Evolutionary conservation across 2,329 filamentous ascomycete species (phyloP).

Genomic region (Esteya vermicola): DNA sequence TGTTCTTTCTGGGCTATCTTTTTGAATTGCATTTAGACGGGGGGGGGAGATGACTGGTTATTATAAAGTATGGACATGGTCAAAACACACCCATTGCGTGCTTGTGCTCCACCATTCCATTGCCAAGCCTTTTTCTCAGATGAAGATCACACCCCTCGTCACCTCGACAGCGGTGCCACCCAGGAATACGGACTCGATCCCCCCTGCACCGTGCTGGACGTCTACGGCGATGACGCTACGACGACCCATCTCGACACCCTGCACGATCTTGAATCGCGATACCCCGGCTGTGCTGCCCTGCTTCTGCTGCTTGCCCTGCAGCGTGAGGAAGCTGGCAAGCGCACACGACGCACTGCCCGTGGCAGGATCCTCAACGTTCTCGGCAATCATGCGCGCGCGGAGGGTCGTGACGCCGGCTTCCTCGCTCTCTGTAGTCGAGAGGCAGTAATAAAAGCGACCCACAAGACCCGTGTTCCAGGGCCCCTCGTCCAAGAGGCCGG

Average conservation of each 20-base stretch:
- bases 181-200: slow-evolving; percentile 15
- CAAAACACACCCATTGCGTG: no score
- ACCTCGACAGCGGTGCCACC: slow-evolving; percentile 17
- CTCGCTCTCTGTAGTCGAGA: slow-evolving; percentile 14
- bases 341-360: slow-evolving; percentile 49
- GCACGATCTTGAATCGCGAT: slow-evolving; percentile 35
- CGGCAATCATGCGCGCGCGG: slow-evolving; percentile 46
- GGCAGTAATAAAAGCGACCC: slow-evolving; percentile 46
- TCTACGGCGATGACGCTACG: slow-evolving; percentile 20
- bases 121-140: no score
- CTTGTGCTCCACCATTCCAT: no score
- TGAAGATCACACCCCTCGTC: no score
- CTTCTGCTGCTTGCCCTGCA: slow-evolving; percentile 21
- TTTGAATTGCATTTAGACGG: no score
- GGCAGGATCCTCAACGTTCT: slow-evolving; percentile 40
- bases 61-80: no score
- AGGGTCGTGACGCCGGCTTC: slow-evolving; percentile 20
- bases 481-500: slow-evolving; percentile 32
- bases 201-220: slow-evolving; percentile 2
- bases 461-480: slow-evolving; percentile 39
- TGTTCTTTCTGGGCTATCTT: no score
- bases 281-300: slow-evolving; percentile 11
- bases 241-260: slow-evolving; percentile 56
- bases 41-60: no score
- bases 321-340: slow-evolving; percentile 37